phyloP scores from a whole-genome alignment of 257 asterid genomes.

The Solanum piurae region DNA sequence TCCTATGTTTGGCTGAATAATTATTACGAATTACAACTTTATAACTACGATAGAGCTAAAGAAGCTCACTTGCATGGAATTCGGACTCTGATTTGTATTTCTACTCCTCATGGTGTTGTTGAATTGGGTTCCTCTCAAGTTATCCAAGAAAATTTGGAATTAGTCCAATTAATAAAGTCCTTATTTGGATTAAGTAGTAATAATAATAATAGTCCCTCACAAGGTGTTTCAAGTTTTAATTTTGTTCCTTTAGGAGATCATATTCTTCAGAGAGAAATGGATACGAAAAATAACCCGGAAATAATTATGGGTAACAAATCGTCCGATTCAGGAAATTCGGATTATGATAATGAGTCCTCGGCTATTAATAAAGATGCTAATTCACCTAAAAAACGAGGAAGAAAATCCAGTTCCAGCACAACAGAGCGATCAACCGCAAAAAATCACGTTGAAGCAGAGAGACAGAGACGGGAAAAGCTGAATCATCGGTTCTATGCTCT shows the following conservation, averaged over 20 bases:
- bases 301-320: background rate
- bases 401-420: background rate
- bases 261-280: background rate
- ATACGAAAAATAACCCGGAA: background rate
- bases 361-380: background rate
- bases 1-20: slow-evolving; percentile 18
- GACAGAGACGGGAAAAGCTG: slow-evolving; percentile 31
- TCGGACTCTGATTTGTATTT: slow-evolving; percentile 16
- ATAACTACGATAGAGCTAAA: slow-evolving; percentile 22
- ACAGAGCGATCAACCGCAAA: background rate
- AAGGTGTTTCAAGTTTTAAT: background rate
- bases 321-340: background rate
- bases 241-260: background rate
- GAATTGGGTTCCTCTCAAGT: slow-evolving; percentile 27
- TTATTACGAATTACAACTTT: slow-evolving; percentile 5
- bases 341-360: background rate
- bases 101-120: slow-evolving; percentile 20
- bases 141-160: slow-evolving; percentile 10
- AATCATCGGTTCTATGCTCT: slow-evolving; percentile 35
- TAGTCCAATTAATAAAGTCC: slow-evolving; percentile 6
- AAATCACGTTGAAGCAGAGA: slow-evolving; percentile 35
- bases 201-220: background rate
- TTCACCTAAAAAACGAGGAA: background rate
- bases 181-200: background rate
- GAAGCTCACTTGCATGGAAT: slow-evolving; percentile 33